Conservation (phyloP, 441 rosid species). For the Populus tomentosa region DNA sequence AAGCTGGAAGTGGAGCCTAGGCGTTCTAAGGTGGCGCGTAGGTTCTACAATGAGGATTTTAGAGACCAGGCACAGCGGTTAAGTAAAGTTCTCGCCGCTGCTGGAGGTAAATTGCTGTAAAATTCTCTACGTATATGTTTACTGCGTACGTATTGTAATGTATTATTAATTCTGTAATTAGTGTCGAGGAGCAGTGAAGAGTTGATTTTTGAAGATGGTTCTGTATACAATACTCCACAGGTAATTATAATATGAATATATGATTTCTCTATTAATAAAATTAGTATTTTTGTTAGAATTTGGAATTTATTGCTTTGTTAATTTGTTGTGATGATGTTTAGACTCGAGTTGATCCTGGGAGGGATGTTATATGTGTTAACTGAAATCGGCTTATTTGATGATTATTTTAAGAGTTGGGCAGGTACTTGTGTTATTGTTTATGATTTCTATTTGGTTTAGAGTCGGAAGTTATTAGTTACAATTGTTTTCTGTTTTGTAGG, state of each 20-base stretch:
- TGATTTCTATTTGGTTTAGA: background rate
- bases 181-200: slow-evolving; percentile 87
- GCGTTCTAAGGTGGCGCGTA: slow-evolving; percentile 79
- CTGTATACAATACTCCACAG: slow-evolving; percentile 75
- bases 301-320: background rate
- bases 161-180: slow-evolving; percentile 15
- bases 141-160: background rate
- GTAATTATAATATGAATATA: slow-evolving; percentile 23
- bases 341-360: slow-evolving; percentile 86
- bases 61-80: slow-evolving; percentile 69
- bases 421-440: slow-evolving; percentile 1
- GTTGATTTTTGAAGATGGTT: slow-evolving; percentile 74
- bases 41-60: slow-evolving; percentile 77
- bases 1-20: slow-evolving; percentile 23
- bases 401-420: slow-evolving; percentile 70
- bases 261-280: background rate
- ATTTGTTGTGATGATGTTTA: slow-evolving; percentile 23
- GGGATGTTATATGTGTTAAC: slow-evolving; percentile 76
- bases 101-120: slow-evolving; percentile 58
- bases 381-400: slow-evolving; percentile 83
- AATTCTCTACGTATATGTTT: background rate
- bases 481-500: slow-evolving; percentile 34
- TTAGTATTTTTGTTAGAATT: background rate
- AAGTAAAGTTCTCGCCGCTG: slow-evolving; percentile 87
- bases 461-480: slow-evolving; percentile 1